A percentile compares a stretch with the other conserved stretches of the same genome.
These are phyloP conservation scores for Coemansia sp. DNA, from an alignment of 192 early-diverging fungal species.

Conservation along the genomic window DNA sequence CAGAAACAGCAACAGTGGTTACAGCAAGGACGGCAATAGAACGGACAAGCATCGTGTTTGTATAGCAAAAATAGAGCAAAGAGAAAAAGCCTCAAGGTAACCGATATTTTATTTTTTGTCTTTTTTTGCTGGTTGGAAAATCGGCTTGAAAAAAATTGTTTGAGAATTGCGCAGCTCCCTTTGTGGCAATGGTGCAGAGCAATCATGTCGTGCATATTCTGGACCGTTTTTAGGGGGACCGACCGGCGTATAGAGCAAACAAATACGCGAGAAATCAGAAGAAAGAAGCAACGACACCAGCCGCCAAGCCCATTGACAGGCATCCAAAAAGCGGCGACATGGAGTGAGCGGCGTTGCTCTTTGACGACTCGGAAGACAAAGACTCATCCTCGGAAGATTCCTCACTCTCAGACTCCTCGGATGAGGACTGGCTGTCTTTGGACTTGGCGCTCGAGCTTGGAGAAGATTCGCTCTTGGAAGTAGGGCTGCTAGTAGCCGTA, in stretches of 20 bases:
- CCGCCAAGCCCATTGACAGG: neutral
- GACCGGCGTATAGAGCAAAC: neutral
- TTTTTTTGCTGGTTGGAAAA: neutral
- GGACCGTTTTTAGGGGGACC: neutral
- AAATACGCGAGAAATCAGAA: neutral
- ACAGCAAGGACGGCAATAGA: neutral
- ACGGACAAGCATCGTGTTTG: neutral
- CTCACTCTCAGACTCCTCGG: neutral
- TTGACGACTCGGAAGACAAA: neutral
- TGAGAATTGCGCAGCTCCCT: neutral
- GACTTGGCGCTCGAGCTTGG: neutral
- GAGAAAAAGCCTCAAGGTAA: neutral
- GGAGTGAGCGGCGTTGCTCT: neutral
- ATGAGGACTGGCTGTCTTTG: neutral
- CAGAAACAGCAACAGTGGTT: neutral
- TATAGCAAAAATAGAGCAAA: neutral
- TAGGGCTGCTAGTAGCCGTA: neutral
- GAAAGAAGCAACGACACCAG: neutral
- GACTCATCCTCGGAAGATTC: neutral
- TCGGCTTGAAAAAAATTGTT: neutral
- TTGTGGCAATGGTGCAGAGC: neutral
- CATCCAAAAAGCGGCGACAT: neutral
- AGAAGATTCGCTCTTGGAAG: neutral
- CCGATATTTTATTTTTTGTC: neutral
- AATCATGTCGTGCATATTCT: too few relatives aligned